These are phyloP conservation scores for Leptographium galeiforme DNA, from an alignment of 2,329 filamentous ascomycete species.

Conservation along the genomic window DNA sequence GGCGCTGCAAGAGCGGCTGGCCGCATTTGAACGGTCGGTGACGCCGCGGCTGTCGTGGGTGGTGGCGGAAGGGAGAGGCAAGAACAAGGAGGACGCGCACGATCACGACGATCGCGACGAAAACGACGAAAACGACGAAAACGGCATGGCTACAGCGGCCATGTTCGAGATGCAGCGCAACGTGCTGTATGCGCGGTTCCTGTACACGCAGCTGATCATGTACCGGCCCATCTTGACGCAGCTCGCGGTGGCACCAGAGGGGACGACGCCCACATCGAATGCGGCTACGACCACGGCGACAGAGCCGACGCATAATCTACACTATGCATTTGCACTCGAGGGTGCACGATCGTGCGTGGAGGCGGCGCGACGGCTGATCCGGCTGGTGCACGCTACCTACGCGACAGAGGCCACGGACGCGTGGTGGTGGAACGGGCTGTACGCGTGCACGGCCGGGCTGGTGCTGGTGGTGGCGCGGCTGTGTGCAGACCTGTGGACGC, in stretches of 20 bases:
- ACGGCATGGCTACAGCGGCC: too few relatives aligned
- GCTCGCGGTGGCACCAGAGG: neutral
- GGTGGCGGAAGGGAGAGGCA: neutral
- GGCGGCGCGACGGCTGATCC: constrained; percentile 4
- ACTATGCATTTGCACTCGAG: constrained; percentile 7
- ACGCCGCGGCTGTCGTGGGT: constrained; percentile 5
- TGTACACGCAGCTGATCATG: constrained; percentile 6
- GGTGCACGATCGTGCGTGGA: constrained; percentile 6
- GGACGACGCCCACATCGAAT: neutral
- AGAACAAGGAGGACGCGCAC: neutral
- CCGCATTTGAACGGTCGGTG: constrained; percentile 4
- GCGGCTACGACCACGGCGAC: neutral
- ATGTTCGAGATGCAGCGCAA: constrained; percentile 2
- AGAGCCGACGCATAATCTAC: neutral
- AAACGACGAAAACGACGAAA: too few relatives aligned
- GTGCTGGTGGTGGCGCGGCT: constrained; percentile 6
- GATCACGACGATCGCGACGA: neutral
- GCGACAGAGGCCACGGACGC: constrained; percentile 1
- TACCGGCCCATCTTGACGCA: constrained; percentile 5
- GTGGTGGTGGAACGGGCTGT: constrained; percentile 9
- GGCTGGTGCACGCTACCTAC: constrained; percentile 4
- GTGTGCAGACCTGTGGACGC: constrained; percentile 5
- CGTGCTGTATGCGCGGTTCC: constrained; percentile 4
- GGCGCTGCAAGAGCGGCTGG: constrained; percentile 6
- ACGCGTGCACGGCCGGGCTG: constrained; percentile 7